phyloP scores from a whole-genome alignment of 805 yeast genomes.

The Saturnispora dispora region DNA sequence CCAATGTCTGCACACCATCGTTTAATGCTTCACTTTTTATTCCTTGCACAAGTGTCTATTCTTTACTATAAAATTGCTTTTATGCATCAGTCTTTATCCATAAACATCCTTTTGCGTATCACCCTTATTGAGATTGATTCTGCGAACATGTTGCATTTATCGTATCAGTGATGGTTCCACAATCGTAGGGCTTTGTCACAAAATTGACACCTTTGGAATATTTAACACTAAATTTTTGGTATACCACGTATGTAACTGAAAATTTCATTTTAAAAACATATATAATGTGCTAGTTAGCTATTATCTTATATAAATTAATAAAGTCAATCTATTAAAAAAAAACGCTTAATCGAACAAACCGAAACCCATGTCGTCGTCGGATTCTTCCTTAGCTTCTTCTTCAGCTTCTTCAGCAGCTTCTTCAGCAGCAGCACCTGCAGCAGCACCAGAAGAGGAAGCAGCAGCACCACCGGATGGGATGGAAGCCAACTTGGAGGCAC shows the following conservation, averaged over 20 bases:
- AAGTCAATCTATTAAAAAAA: neutral
- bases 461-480: constrained; percentile 98
- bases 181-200: no score
- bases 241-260: neutral
- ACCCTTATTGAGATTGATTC: no score
- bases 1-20: no score
- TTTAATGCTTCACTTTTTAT: no score
- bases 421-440: constrained; percentile 64
- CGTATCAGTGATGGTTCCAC: no score
- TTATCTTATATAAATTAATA: neutral
- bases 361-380: constrained; percentile 72
- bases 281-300: neutral
- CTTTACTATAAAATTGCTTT: no score
- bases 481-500: constrained; percentile 92
- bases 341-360: constrained; percentile 31
- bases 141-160: no score
- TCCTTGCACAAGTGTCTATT: no score
- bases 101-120: no score
- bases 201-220: no score
- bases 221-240: no score
- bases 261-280: neutral
- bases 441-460: constrained; percentile 62
- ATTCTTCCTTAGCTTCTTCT: constrained; percentile 48
- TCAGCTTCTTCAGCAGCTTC: constrained; percentile 66
- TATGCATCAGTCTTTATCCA: no score